Percentiles rank a stretch among this genome's conserved stretches.
Evolutionary conservation across 176 grass and related monocot species (phyloP).

Genomic region (Aegilops longissima): DNA sequence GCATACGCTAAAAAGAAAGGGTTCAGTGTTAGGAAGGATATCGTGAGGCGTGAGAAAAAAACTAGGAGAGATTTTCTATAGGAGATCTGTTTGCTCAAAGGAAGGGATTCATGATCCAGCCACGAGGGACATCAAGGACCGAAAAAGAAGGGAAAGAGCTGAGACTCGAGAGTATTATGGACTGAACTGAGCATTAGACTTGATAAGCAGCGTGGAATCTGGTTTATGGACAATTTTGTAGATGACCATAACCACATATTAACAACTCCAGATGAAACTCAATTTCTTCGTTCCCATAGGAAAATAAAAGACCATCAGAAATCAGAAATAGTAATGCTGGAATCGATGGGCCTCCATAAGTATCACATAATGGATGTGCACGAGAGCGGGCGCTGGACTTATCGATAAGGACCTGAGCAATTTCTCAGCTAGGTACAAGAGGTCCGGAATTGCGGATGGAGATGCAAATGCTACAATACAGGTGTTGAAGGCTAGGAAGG

Average conservation of each 20-base stretch:
- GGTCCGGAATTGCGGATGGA: background rate
- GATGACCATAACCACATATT: too few species aligned
- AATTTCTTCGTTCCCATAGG: background rate
- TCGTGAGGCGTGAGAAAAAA: background rate
- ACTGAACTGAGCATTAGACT: too few species aligned
- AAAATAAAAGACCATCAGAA: background rate
- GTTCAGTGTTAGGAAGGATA: background rate
- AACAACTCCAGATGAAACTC: too few species aligned
- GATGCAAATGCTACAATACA: background rate
- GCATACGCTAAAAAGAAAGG: background rate
- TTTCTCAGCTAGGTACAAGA: background rate
- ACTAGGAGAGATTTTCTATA: background rate
- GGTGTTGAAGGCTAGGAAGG: background rate
- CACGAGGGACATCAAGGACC: background rate
- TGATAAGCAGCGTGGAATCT: too few species aligned
- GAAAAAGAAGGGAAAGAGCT: background rate
- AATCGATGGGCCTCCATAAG: background rate
- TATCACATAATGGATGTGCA: background rate
- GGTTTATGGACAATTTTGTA: too few species aligned
- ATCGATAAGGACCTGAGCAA: background rate
- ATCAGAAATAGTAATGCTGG: background rate
- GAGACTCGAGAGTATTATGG: background rate
- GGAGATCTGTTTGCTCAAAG: background rate
- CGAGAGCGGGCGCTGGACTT: background rate
- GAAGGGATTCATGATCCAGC: background rate